Evolutionary conservation across 129 eudicot genomes (phyloP).

Genomic region (Helianthus tuberosus): DNA sequence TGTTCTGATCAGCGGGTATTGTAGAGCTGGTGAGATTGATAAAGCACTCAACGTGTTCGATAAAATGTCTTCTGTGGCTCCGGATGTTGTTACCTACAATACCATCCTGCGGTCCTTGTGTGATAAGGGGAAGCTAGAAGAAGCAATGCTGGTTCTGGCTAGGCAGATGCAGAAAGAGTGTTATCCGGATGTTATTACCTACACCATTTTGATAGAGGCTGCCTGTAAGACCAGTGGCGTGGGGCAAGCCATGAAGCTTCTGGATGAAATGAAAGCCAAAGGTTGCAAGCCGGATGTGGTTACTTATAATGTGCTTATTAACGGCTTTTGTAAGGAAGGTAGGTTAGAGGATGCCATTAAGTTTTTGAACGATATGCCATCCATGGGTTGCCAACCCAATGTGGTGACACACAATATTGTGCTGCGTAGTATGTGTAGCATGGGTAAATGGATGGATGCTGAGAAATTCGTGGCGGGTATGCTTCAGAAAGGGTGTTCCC

Average conservation of each 20-base stretch:
- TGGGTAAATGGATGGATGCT: slow-evolving; percentile 92
- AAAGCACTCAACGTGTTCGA: slow-evolving; percentile 67
- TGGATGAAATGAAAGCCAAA: slow-evolving; percentile 79
- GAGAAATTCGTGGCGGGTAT: slow-evolving; percentile 74
- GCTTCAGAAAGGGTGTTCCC: slow-evolving; percentile 72
- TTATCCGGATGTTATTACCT: slow-evolving; percentile 81
- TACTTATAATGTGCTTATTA: slow-evolving; percentile 82
- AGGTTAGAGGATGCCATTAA: slow-evolving; percentile 71
- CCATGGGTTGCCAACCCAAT: slow-evolving; percentile 77
- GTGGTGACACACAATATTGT: slow-evolving; percentile 74
- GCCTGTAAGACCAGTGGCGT: slow-evolving; percentile 81
- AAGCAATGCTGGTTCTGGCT: slow-evolving; percentile 73
- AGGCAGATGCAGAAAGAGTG: slow-evolving; percentile 59
- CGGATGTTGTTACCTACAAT: slow-evolving; percentile 85
- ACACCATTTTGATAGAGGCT: slow-evolving; percentile 86
- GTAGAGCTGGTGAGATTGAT: slow-evolving; percentile 65
- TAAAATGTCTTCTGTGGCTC: slow-evolving; percentile 71
- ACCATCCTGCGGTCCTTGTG: slow-evolving; percentile 70
- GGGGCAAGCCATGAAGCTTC: slow-evolving; percentile 78
- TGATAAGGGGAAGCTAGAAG: slow-evolving; percentile 67
- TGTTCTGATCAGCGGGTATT: slow-evolving; percentile 78
- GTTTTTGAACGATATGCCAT: slow-evolving; percentile 64
- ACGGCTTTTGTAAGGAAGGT: slow-evolving; percentile 86
- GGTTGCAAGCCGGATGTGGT: slow-evolving; percentile 89
- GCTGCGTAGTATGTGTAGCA: slow-evolving; percentile 70